Base-by-base conservation (phyloP, 108 stramenopile genomes). In the Fragilariopsis cylindrus region DNA sequence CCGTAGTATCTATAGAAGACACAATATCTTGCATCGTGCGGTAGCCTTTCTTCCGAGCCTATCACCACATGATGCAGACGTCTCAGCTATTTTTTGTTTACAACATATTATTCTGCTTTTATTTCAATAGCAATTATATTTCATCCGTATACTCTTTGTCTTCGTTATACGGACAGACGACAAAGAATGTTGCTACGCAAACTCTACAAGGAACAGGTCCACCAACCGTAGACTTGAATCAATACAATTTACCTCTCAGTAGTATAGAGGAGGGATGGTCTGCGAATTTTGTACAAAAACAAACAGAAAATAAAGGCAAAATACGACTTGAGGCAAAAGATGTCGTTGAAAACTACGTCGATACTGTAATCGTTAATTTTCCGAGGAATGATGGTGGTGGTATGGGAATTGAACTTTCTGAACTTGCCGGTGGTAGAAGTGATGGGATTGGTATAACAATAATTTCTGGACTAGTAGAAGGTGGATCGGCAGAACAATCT, bases 391-490 rank as follows among this genome's bases (percentile, higher is more conserved):
- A 50, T 42, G 70, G 48, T 6, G 84, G 84, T 4, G 89, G 89
- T 0, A 56, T 92, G 8, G 92, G 92, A 5, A 68, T 92, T 45
- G 70, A 87, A 48, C 76, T 92, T 8, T 15, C 67, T 4, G 92
- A 92, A 70, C 50, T 92, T 16, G 92, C 89, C 5, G 92, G 92
- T 41, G 86, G 92, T 19, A 69, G 87, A 21, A 74, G 74, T 48
- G 92, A 92, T 69, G 89, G 89, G 5, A 50, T 92, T 8, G 92
- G 92, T 1, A 92, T 92, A 60, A 92, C 92, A 4, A 73, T 89
- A 7, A 81, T 92, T 5, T 79, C 80, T 53, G 85, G 83, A 6
- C 42, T 92, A 18, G 71, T 90, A 19, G 60, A 53, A 8, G 86
- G 81, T n/a, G 83, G 92, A 7, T 78, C 87, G 57, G 80, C 92